phyloP scores from a whole-genome alignment of 305 asterid genomes.

The Fraxinus platypoda region DNA sequence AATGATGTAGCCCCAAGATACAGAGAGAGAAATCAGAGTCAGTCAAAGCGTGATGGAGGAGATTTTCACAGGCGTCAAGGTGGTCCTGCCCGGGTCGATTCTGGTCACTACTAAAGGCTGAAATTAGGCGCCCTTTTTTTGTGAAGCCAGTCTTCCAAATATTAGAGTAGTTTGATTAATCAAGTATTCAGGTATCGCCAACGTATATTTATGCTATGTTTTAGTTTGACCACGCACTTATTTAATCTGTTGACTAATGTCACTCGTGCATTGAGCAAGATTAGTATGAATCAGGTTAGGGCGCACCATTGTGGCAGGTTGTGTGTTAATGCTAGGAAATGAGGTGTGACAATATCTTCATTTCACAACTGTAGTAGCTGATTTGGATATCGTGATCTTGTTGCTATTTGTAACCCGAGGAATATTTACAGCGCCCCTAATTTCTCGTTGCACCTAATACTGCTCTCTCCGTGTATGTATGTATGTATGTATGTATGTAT shows the following conservation, averaged over 20 bases:
- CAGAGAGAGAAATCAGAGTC: constrained; percentile 64
- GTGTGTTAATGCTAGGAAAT: constrained; percentile 40
- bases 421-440: background rate
- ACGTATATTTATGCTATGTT: constrained; percentile 29
- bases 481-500: background rate
- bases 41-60: constrained; percentile 59
- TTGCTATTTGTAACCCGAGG: constrained; percentile 13
- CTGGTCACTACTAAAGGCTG: constrained; percentile 41
- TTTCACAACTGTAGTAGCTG: constrained; percentile 40
- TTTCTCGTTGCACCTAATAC: background rate
- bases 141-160: constrained; percentile 29
- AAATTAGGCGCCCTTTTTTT: constrained; percentile 24
- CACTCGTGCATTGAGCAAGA: constrained; percentile 42
- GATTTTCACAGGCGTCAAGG: constrained; percentile 52
- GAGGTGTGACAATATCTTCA: constrained; percentile 28
- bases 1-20: constrained; percentile 46
- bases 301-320: constrained; percentile 38
- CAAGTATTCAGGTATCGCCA: constrained; percentile 34
- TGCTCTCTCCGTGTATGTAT: background rate
- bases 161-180: constrained; percentile 37
- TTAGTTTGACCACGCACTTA: constrained; percentile 18
- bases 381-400: constrained; percentile 27
- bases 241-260: constrained; percentile 33
- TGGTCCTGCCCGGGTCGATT: constrained; percentile 39
- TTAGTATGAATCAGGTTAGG: constrained; percentile 34